phyloP scores from a whole-genome alignment of 306 rosid species.

The Corylus heterophylla region DNA sequence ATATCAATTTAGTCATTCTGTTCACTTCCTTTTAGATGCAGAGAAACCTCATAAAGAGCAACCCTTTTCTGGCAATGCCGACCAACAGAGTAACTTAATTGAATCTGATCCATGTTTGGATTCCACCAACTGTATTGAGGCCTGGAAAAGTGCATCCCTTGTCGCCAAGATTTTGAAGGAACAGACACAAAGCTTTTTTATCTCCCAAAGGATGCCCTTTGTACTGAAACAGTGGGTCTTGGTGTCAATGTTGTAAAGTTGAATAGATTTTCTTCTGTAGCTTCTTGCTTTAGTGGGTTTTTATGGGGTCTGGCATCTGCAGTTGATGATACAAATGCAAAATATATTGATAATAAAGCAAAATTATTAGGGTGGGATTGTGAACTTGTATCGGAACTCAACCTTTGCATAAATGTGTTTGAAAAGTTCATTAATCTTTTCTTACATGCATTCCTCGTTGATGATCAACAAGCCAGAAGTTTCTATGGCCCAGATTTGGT shows the following conservation, averaged over 20 bases:
- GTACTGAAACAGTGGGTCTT: conserved; percentile 35
- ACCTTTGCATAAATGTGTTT: conserved; percentile 48
- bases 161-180: conserved; percentile 59
- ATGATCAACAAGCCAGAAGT: conserved; percentile 35
- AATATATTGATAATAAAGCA: conserved; percentile 31
- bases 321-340: conserved; percentile 37
- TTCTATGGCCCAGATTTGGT: conserved; percentile 23
- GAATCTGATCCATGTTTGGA: conserved; percentile 37
- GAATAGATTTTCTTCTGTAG: conserved; percentile 55
- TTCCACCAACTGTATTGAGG: conserved; percentile 40
- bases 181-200: conserved; percentile 46
- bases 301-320: conserved; percentile 67
- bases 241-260: conserved; percentile 34
- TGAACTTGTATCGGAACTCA: conserved; percentile 45
- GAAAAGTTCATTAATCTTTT: conserved; percentile 43
- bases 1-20: conserved; percentile 44
- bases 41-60: conserved; percentile 45
- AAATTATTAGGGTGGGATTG: conserved; percentile 41
- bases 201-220: conserved; percentile 42
- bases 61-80: conserved; percentile 28
- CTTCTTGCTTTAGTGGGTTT: conserved; percentile 71
- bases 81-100: conserved; percentile 41
- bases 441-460: conserved; percentile 45
- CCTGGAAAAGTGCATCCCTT: conserved; percentile 49
- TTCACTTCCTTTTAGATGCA: conserved; percentile 36